phyloP scores from a whole-genome alignment of 2,329 filamentous ascomycete species.

The Aureobasidium sp. region DNA sequence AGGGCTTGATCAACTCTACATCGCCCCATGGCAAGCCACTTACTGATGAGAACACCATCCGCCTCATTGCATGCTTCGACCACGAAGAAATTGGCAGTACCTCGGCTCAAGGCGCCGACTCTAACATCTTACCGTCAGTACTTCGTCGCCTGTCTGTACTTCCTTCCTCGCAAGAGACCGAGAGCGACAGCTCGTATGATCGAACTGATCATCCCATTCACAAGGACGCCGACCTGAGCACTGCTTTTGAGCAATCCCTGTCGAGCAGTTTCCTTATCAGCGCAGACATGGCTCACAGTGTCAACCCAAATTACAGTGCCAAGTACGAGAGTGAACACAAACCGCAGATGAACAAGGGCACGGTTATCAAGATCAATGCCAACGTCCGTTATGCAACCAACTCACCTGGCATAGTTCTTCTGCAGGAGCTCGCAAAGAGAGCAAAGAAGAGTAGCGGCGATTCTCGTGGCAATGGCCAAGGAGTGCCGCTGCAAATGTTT shows the following conservation, averaged over 20 bases:
- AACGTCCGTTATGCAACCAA: conserved; percentile 97
- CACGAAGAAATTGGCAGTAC: conserved; percentile 94
- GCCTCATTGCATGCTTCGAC: conserved; percentile 90
- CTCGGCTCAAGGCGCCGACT: conserved; percentile 89
- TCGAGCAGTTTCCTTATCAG: conserved; percentile 88
- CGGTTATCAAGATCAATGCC: conserved; percentile 96
- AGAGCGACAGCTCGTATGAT: conserved; percentile 60
- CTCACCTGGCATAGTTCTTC: conserved; percentile 83
- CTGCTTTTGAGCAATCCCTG: conserved; percentile 88
- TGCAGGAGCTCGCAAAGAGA: conserved; percentile 73
- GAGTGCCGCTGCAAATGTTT: conserved; percentile 87
- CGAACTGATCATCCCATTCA: conserved; percentile 38
- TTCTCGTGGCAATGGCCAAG: conserved; percentile 46
- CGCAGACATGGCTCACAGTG: conserved; percentile 94
- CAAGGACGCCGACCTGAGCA: conserved; percentile 55
- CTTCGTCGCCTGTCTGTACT: conserved; percentile 79
- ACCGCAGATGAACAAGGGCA: conserved; percentile 92
- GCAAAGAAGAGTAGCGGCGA: conserved; percentile 41
- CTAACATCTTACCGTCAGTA: conserved; percentile 81
- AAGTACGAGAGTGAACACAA: conserved; percentile 91
- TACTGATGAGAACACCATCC: conserved; percentile 71
- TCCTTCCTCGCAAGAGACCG: conserved; percentile 49
- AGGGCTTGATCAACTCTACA: conserved; percentile 73
- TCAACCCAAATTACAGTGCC: conserved; percentile 87
- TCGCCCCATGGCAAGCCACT: conserved; percentile 51